phyloP scores from a whole-genome alignment of 371 early-diverging fungal genomes.

The Lichtheimia ramosa region DNA sequence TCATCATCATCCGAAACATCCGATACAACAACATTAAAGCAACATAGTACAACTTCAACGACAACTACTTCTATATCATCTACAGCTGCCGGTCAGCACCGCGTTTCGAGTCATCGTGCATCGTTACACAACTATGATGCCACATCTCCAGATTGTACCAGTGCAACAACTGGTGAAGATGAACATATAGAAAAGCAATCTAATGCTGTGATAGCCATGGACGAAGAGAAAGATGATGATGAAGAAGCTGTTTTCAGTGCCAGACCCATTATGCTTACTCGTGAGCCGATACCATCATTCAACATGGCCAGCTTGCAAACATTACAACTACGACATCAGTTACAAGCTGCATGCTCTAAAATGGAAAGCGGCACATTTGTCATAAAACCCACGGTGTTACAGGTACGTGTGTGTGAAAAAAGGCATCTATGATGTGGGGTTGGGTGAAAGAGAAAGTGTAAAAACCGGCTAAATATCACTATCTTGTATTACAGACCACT shows the following conservation, averaged over 20 bases:
- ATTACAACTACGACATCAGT: conserved; percentile 31
- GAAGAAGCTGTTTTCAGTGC: neutral
- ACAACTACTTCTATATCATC: no score
- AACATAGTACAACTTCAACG: no score
- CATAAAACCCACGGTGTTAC: conserved; percentile 32
- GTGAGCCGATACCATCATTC: conserved; percentile 18
- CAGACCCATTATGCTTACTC: conserved; percentile 12
- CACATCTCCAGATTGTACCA: no score
- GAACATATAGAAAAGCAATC: no score
- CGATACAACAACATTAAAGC: no score
- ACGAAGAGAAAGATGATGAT: neutral
- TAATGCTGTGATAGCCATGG: neutral
- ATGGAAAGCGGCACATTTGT: conserved; percentile 25
- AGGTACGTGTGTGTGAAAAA: conserved; percentile 24
- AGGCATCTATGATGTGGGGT: no score
- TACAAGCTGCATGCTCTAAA: conserved; percentile 28
- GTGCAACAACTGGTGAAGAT: no score
- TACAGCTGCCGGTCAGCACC: no score
- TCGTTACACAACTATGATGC: no score
- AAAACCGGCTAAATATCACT: neutral
- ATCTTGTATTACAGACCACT: conserved; percentile 19
- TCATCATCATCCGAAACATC: no score
- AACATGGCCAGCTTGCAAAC: conserved; percentile 40
- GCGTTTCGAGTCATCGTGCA: no score
- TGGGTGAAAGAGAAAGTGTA: no score